Conservation (phyloP, 2,329 filamentous ascomycete species). For the Fusarium coffeatum region DNA sequence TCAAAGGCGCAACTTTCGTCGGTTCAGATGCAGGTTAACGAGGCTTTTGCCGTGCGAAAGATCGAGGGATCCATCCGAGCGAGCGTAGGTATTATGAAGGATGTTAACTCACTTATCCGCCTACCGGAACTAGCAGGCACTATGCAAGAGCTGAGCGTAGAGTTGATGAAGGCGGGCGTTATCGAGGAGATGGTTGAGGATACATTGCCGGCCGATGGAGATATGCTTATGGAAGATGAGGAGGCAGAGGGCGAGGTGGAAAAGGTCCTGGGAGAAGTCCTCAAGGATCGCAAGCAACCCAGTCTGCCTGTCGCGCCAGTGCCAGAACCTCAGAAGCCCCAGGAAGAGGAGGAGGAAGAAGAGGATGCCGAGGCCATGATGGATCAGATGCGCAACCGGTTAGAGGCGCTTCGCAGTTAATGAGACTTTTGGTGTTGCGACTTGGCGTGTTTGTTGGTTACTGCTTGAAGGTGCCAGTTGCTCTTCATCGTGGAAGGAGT, state of each 20-base stretch:
- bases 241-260: conserved; percentile 86
- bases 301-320: conserved; percentile 68
- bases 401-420: conserved; percentile 91
- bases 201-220: conserved; percentile 78
- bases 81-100: conserved; percentile 94
- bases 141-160: conserved; percentile 87
- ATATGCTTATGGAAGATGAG: conserved; percentile 79
- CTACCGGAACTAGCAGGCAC: conserved; percentile 88
- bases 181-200: conserved; percentile 98
- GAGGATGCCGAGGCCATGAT: conserved; percentile 91
- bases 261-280: conserved; percentile 89
- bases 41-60: conserved; percentile 94
- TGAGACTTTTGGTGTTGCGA: not conserved
- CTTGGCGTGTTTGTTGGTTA: conserved; percentile 1
- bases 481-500: conserved; percentile 37
- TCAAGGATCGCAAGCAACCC: conserved; percentile 80
- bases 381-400: conserved; percentile 90
- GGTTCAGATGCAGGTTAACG: conserved; percentile 97
- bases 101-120: conserved; percentile 87
- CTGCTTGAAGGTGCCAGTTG: conserved; percentile 17
- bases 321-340: conserved; percentile 63
- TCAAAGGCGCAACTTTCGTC: conserved; percentile 91
- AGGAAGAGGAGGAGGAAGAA: conserved; percentile 69
- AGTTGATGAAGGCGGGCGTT: conserved; percentile 93
- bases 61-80: conserved; percentile 92